Percentiles rank a stretch among this genome's conserved stretches.
Evolutionary conservation across 23 red algal genomes (phyloP).

Genomic region (Chondrus crispus): DNA sequence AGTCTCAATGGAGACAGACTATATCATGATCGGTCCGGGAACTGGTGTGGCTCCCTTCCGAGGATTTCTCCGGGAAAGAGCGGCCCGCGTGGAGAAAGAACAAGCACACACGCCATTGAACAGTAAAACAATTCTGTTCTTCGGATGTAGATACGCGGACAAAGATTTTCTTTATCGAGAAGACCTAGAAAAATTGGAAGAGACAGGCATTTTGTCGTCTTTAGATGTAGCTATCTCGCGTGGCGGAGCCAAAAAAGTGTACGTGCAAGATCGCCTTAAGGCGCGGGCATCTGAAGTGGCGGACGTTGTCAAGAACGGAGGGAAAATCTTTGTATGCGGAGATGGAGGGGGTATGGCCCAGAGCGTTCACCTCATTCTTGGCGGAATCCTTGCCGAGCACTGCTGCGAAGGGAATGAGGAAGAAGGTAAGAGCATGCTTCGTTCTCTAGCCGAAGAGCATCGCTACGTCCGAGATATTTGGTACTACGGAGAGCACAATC

Average conservation of each 20-base stretch:
- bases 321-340: constrained; percentile 92
- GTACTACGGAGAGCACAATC: constrained; percentile 9
- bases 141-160: constrained; percentile 76
- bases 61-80: constrained; percentile 56
- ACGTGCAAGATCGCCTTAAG: constrained; percentile 76
- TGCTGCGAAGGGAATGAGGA: constrained; percentile 36
- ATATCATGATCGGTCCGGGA: constrained; percentile 98
- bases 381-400: constrained; percentile 41
- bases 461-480: constrained; percentile 59
- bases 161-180: constrained; percentile 84
- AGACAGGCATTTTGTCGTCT: constrained; percentile 15
- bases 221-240: constrained; percentile 84
- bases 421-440: constrained; percentile 37
- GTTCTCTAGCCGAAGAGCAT: constrained; percentile 11
- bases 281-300: constrained; percentile 38
- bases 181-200: constrained; percentile 42
- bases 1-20: constrained; percentile 20
- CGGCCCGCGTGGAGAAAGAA: not conserved
- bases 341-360: constrained; percentile 87
- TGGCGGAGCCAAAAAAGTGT: constrained; percentile 59
- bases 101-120: not conserved
- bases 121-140: constrained; percentile 71
- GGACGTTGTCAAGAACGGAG: constrained; percentile 60
- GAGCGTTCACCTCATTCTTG: constrained; percentile 69
- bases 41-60: constrained; percentile 77